A percentile compares a stretch with the other conserved stretches of the same genome.
Evolutionary conservation across 1,284 basidiomycete species (phyloP).

Genomic region (Porogramme epimiltina): DNA sequence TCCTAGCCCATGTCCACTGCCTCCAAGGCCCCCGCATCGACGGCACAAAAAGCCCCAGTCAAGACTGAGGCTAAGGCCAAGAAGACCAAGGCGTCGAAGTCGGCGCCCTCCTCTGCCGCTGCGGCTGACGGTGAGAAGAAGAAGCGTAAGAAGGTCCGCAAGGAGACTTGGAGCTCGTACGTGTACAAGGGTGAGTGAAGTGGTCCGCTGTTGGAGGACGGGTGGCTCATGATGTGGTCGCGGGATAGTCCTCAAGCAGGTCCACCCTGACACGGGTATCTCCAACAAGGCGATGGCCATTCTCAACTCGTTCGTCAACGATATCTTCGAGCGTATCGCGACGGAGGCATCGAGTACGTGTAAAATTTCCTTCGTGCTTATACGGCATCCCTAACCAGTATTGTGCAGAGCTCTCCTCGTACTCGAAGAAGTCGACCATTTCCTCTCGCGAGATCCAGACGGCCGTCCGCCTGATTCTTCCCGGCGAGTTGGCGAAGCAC

Average conservation of each 20-base stretch:
- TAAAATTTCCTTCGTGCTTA: no score
- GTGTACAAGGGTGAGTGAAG: constrained; percentile 62
- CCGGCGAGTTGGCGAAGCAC: constrained; percentile 80
- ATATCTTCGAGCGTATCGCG: constrained; percentile 76
- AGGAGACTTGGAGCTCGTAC: constrained; percentile 72
- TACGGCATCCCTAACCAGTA: no score
- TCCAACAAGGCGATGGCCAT: constrained; percentile 80
- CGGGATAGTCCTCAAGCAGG: constrained; percentile 61
- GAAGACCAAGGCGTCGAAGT: constrained; percentile 42
- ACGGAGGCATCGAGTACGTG: constrained; percentile 65
- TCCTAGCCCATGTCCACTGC: constrained; percentile 50
- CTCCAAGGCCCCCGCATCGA: constrained; percentile 53
- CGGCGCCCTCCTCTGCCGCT: constrained; percentile 37
- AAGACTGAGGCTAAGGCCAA: constrained; percentile 46
- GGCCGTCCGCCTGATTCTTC: constrained; percentile 70
- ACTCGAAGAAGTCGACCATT: constrained; percentile 78
- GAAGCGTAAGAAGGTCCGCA: constrained; percentile 60
- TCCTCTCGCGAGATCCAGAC: constrained; percentile 78
- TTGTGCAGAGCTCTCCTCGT: constrained; percentile 59
- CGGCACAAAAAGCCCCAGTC: constrained; percentile 54
- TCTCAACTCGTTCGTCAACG: constrained; percentile 71
- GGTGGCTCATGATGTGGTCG: constrained; percentile 17
- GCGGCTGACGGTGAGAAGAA: constrained; percentile 55
- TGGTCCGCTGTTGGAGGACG: neutral
- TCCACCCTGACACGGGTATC: constrained; percentile 80